Conservation (phyloP, 106 monocot species). For the Cymbidium sinense region DNA sequence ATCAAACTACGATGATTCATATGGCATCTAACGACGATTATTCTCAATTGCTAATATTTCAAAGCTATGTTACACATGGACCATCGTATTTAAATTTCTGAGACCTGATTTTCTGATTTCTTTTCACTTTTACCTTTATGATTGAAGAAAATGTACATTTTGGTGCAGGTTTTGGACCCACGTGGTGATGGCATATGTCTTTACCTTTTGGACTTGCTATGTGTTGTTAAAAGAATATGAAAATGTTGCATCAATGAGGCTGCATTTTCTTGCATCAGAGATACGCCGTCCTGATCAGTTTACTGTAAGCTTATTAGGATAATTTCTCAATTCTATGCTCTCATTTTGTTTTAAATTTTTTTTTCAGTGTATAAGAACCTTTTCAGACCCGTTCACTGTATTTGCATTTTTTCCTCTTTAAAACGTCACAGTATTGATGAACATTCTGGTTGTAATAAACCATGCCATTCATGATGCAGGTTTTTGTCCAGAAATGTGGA, state of each 20-base stretch:
- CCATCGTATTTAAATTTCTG: neutral
- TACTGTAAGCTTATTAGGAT: constrained; percentile 41
- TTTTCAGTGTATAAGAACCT: neutral
- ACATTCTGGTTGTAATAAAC: too few species aligned
- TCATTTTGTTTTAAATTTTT: neutral
- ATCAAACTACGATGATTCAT: too few species aligned
- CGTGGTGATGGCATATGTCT: constrained; percentile 63
- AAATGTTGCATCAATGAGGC: constrained; percentile 65
- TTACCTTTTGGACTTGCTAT: constrained; percentile 87
- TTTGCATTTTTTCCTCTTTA: neutral
- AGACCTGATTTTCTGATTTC: neutral
- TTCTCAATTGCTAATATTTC: neutral
- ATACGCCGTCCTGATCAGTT: constrained; percentile 81
- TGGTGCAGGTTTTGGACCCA: constrained; percentile 68
- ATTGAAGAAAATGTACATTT: neutral
- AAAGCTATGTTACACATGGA: neutral
- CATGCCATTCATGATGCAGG: too few species aligned
- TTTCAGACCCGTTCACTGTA: neutral
- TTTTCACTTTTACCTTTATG: neutral
- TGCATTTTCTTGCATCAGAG: constrained; percentile 76
- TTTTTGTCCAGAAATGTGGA: too few species aligned
- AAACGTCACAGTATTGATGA: neutral
- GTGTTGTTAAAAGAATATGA: constrained; percentile 67
- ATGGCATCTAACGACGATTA: too few species aligned
- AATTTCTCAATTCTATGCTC: neutral